Percentiles rank a stretch among this genome's conserved stretches.
Conservation (phyloP, 2,329 filamentous ascomycete species). For the Dactylonectria macrodidyma region DNA sequence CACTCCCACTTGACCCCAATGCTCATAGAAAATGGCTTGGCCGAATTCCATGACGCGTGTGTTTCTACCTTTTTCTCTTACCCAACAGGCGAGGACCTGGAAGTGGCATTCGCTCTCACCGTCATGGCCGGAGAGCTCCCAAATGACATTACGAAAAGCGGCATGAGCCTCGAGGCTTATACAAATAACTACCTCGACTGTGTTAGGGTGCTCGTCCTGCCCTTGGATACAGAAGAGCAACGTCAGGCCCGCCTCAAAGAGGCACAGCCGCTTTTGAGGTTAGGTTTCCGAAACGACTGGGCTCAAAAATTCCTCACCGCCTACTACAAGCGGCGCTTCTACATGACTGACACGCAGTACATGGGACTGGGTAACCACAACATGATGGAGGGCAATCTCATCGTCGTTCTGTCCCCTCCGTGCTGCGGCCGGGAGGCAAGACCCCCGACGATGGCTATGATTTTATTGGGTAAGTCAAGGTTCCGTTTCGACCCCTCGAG, state of each 20-base stretch:
- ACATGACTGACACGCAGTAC: slow-evolving; percentile 32
- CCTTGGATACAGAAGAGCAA: slow-evolving; percentile 13
- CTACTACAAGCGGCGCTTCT: slow-evolving; percentile 37
- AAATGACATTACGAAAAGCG: background rate
- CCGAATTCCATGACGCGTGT: slow-evolving; percentile 25
- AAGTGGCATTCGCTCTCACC: slow-evolving; percentile 32
- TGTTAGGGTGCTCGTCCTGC: slow-evolving; percentile 20
- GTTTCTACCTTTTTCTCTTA: slow-evolving; percentile 25
- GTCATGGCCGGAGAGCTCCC: slow-evolving; percentile 30
- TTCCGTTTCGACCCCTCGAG: background rate
- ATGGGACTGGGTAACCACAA: slow-evolving; percentile 40
- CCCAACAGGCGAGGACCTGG: slow-evolving; percentile 33
- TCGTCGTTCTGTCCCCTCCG: slow-evolving; percentile 32
- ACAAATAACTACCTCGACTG: slow-evolving; percentile 31
- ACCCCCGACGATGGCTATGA: slow-evolving; percentile 14
- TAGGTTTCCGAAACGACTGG: slow-evolving; percentile 30
- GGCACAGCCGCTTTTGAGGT: background rate
- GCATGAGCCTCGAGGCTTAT: slow-evolving; percentile 25
- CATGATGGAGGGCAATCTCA: slow-evolving; percentile 28
- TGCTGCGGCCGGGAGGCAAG: slow-evolving; percentile 30
- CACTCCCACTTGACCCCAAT: slow-evolving; percentile 31
- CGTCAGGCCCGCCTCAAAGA: slow-evolving; percentile 4
- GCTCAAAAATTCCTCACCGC: slow-evolving; percentile 9
- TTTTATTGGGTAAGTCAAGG: slow-evolving; percentile 42
- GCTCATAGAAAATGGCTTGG: slow-evolving; percentile 7